phyloP scores from a whole-genome alignment of 1,284 basidiomycete genomes.

The Chondrostereum purpureum region DNA sequence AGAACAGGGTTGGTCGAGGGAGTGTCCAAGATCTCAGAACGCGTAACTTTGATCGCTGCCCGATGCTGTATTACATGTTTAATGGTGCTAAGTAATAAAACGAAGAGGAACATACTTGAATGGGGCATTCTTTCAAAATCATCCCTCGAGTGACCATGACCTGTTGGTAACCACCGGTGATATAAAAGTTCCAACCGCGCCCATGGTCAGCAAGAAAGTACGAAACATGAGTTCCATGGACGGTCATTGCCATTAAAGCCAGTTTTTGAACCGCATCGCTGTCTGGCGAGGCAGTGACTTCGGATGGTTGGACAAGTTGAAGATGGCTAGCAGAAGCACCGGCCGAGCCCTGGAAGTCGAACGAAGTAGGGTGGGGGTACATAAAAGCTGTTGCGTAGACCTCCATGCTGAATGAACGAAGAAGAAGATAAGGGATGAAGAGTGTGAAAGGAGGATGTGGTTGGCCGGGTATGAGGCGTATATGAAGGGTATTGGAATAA shows the following conservation, averaged over 20 bases:
- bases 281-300: conserved; percentile 31
- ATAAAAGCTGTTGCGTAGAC: conserved; percentile 90
- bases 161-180: conserved; percentile 88
- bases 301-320: conserved; percentile 29
- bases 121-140: conserved; percentile 85
- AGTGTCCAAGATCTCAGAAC: conserved; percentile 88
- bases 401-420: conserved; percentile 72
- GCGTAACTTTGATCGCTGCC: conserved; percentile 81
- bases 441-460: conserved; percentile 10
- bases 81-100: conserved; percentile 9
- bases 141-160: conserved; percentile 88
- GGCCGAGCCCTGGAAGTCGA: conserved; percentile 49
- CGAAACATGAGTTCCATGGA: conserved; percentile 78
- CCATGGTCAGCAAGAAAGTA: conserved; percentile 71
- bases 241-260: conserved; percentile 70
- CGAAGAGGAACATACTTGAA: conserved; percentile 49
- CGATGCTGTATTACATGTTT: conserved; percentile 64
- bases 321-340: conserved; percentile 38
- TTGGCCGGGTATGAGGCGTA: conserved; percentile 28
- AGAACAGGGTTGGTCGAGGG: conserved; percentile 77
- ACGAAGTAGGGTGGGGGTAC: conserved; percentile 50
- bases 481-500: conserved; percentile 45
- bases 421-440: conserved; percentile 14
- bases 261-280: conserved; percentile 78
- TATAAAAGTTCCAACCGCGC: conserved; percentile 81